Evolutionary conservation across 352 stramenopile species (phyloP), one percentile per base, ranked within the genome.

Genomic region (Phytophthora crassamura): DNA sequence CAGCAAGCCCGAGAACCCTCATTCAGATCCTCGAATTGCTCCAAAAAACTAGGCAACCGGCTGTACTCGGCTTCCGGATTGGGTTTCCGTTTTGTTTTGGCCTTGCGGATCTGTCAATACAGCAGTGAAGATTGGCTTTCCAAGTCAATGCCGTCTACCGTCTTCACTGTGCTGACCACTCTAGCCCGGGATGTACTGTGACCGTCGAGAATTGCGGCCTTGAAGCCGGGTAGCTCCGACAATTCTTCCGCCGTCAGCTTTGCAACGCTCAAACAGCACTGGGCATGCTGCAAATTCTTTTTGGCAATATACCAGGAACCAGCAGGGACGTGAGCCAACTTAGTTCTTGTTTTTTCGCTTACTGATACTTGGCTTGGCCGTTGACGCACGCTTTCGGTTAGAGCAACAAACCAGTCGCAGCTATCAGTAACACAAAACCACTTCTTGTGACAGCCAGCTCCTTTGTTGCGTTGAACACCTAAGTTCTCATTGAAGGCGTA

Each of bases 301-400:
- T 50, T 40, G 2, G 39, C 49, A 32, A 59, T 50, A 14, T 51
- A 50, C 51, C 38, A 59, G 9, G 51, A 59, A 4, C 20, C 20
- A n/a, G 16, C 30, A 3, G 51, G 25, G 34, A 59, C 18, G 33
- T 59, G 51, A 14, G 22, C 30, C 2, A 59, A 9, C 15, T 49
- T 59, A 12, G 51, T 41, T 22, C 20, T 20, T 5, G 11, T 50
- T 50, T 18, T 43, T 43, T 7, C 38, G 38, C 7, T 16, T 43
- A n/a, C 38, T 4, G 39, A 28, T 18, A 42, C 33, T 14, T 47
- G 7, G 10, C 9, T 22, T 46, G 34, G 5, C 30, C 5, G 40
- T 7, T 42, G 5, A 16, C 30, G 10, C 12, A 2, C 15, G n/a
- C n/a, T n/a, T n/a, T n/a, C n/a, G n/a, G n/a, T n/a, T n/a, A n/a